These are phyloP conservation scores for Candida railenensis DNA, from an alignment of 805 yeast species.

Conservation along the genomic window DNA sequence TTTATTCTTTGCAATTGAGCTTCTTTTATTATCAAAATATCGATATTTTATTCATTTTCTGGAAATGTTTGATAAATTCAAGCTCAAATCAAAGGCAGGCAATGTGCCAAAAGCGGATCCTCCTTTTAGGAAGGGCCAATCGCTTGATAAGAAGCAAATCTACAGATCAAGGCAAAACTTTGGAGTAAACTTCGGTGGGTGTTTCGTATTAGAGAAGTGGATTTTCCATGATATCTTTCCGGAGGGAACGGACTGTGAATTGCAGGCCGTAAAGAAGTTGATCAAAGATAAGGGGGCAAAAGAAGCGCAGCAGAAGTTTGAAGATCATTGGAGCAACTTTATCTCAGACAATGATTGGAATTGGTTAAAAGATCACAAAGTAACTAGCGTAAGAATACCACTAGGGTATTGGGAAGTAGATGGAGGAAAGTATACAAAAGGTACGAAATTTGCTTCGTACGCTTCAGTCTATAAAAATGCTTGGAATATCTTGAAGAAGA, in stretches of 20 bases:
- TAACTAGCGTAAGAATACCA: slow-evolving; percentile 83
- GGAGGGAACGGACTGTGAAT: slow-evolving; percentile 62
- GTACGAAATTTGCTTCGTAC: slow-evolving; percentile 61
- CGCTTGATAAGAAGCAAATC: slow-evolving; percentile 46
- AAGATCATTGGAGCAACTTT: slow-evolving; percentile 65
- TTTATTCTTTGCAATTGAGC: too few species aligned
- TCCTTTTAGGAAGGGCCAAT: slow-evolving; percentile 23
- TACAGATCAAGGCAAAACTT: slow-evolving; percentile 61
- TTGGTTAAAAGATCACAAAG: slow-evolving; percentile 64
- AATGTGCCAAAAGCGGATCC: slow-evolving; percentile 23
- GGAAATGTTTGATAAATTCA: slow-evolving; percentile 31
- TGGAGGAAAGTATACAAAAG: slow-evolving; percentile 55
- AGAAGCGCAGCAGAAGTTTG: slow-evolving; percentile 52
- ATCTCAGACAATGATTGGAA: slow-evolving; percentile 74
- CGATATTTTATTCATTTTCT: too few species aligned
- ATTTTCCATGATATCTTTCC: slow-evolving; percentile 64
- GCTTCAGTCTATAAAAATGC: slow-evolving; percentile 64
- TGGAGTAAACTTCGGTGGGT: slow-evolving; percentile 85
- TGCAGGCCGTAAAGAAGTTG: slow-evolving; percentile 61
- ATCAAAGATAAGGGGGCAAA: slow-evolving; percentile 51
- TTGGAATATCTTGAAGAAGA: slow-evolving; percentile 60
- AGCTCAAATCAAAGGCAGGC: slow-evolving; percentile 28
- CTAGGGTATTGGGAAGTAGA: slow-evolving; percentile 89
- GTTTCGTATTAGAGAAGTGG: slow-evolving; percentile 80
- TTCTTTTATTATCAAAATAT: too few species aligned